Conservation (phyloP, 2,329 filamentous ascomycete species). For the Pseudogymnoascus verrucosus region DNA sequence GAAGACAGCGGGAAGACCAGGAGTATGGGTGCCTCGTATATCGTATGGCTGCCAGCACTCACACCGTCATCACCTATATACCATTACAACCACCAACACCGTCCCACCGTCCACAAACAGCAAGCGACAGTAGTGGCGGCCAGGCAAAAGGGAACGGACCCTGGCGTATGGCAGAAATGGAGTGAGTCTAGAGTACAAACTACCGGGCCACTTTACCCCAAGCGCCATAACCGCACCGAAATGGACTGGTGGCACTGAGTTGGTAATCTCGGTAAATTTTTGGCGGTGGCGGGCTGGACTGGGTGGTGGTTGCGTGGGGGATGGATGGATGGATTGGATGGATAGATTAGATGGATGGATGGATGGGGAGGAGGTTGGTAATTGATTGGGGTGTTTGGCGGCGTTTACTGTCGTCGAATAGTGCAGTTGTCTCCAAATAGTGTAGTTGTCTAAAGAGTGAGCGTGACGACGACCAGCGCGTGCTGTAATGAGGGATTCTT, state of each 20-base stretch:
- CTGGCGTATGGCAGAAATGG: neutral
- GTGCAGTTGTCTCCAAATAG: no score
- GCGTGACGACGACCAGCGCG: neutral
- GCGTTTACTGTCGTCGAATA: neutral
- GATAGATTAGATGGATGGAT: neutral
- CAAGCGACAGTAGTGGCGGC: neutral
- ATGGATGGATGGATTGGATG: no score
- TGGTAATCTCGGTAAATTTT: neutral
- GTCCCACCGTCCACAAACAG: neutral
- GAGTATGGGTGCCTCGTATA: no score
- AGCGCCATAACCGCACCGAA: neutral
- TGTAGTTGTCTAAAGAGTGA: neutral
- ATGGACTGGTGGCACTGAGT: neutral
- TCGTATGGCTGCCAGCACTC: no score
- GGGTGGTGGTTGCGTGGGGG: neutral
- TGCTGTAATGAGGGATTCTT: neutral
- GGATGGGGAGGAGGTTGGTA: neutral
- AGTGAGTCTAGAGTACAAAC: neutral
- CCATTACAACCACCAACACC: no score
- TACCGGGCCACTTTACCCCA: neutral
- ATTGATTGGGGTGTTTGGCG: neutral
- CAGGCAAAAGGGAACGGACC: neutral
- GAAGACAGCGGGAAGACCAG: no score
- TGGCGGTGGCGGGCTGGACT: neutral
- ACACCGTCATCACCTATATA: neutral